Evolutionary conservation across 2,329 filamentous ascomycete genomes (phyloP), one percentile per base, ranked within the genome.

Genomic region (Neocucurbitaria cava): DNA sequence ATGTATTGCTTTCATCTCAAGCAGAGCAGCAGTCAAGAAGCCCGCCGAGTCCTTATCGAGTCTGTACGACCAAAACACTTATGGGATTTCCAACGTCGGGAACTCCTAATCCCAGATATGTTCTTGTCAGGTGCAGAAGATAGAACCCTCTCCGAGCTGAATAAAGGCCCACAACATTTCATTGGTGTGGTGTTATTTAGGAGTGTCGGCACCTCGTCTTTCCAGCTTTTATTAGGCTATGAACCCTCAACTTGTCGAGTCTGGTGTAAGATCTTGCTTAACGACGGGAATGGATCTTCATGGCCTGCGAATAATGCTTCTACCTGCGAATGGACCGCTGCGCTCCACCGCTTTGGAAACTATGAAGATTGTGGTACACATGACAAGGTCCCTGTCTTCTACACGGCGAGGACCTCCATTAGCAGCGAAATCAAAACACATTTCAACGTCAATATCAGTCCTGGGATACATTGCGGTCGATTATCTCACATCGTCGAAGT

Each of bases 401-500:
- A n/a, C n/a, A n/a, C n/a, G n/a, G n/a, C n/a, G n/a, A n/a, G n/a
- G n/a, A n/a, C n/a, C n/a, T 21, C 36, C 8, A 21, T 6, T 10
- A 39, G 5, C 5, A 2, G 5, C 8, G 20, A 21, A 21, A 21
- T 2, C 17, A 18, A 9, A 1, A 18, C 9, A 10, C 10, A 23
- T 10, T 9, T 41, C 15, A 42, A 21, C 7, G 38, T 35, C 10
- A 17, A 21, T 6, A 31, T 49, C n/a, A 30, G 8, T 40, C 20
- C n/a, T n/a, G 17, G 46, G 15, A n/a, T 49, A 18, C 30, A 24
- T 41, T 24, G n/a, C 24, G 28, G 46, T n/a, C 10, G 41, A 17
- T 42, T 49, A 5, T 42, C 46, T n/a, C 40, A 49, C 5, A 38
- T 46, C 21, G 11, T 28, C 21, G 31, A 46, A 9, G 28, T 46